Conservation (phyloP, 345 rosid genomes). For the Lepidium aucheri region DNA sequence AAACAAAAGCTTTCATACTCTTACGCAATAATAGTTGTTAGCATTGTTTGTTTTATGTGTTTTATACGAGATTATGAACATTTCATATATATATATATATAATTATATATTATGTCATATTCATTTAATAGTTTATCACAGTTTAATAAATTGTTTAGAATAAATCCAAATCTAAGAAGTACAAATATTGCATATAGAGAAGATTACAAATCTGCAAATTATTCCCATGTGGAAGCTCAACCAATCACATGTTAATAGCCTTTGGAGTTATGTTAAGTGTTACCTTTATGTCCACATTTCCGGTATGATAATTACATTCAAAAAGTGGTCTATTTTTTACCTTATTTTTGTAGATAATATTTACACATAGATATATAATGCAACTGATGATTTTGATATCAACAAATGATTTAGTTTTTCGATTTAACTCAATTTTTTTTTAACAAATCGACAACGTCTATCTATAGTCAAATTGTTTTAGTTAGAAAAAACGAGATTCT, state of each 20-base stretch:
- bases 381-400: background rate
- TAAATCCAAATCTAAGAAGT: background rate
- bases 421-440: no score
- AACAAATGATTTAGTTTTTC: no score
- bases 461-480: no score
- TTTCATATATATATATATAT: no score
- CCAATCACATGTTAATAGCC: slow-evolving; percentile 11
- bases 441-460: no score
- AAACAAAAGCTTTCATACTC: no score
- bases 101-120: no score
- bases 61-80: background rate
- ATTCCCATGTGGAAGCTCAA: slow-evolving; percentile 24
- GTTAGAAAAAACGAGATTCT: no score
- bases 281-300: slow-evolving; percentile 12
- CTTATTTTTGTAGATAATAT: background rate
- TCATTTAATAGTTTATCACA: background rate
- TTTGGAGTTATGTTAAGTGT: slow-evolving; percentile 8
- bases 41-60: background rate
- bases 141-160: background rate
- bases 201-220: background rate
- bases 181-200: background rate
- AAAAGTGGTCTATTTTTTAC: background rate
- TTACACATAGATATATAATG: background rate
- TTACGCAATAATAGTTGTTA: no score
- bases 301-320: background rate